A percentile compares a stretch with the other conserved stretches of the same genome.
Conservation (phyloP, 176 grass and related monocot species). For the Triticum turgidum region DNA sequence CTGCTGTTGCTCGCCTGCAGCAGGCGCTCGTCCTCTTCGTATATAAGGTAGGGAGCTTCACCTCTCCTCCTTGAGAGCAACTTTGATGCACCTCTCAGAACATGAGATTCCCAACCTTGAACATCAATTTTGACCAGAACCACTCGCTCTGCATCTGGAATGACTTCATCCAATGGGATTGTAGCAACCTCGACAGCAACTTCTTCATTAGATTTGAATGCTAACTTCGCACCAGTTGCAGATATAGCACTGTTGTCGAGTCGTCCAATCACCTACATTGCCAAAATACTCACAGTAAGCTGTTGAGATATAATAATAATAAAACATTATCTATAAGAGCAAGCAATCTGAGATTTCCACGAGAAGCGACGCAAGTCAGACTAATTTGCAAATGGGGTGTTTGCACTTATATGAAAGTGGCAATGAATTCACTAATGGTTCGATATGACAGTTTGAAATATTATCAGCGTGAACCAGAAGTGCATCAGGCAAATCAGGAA, state of each 20-base stretch:
- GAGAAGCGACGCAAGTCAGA: neutral
- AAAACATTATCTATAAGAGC: neutral
- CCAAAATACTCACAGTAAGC: constrained; percentile 19
- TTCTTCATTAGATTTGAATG: constrained; percentile 80
- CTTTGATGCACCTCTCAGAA: constrained; percentile 62
- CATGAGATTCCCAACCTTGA: constrained; percentile 97
- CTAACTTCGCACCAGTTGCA: constrained; percentile 85
- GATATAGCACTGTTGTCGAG: constrained; percentile 98
- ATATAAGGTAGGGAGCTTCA: constrained; percentile 87
- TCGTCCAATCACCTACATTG: constrained; percentile 75
- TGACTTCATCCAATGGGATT: constrained; percentile 80
- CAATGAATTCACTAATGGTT: neutral
- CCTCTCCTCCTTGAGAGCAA: constrained; percentile 68
- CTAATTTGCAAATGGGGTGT: constrained; percentile 11
- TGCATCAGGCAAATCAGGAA: constrained; percentile 10
- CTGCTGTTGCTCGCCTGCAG: constrained; percentile 87
- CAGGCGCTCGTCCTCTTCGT: constrained; percentile 88
- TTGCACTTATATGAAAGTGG: constrained; percentile 10
- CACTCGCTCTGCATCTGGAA: constrained; percentile 59
- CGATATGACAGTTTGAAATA: neutral
- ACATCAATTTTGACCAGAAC: constrained; percentile 89
- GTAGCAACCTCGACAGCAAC: constrained; percentile 72
- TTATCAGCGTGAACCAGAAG: neutral
- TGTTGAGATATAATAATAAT: neutral
- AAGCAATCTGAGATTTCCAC: constrained; percentile 17